phyloP scores from a whole-genome alignment of 768 basidiomycete genomes.

The Galerina marginata region DNA sequence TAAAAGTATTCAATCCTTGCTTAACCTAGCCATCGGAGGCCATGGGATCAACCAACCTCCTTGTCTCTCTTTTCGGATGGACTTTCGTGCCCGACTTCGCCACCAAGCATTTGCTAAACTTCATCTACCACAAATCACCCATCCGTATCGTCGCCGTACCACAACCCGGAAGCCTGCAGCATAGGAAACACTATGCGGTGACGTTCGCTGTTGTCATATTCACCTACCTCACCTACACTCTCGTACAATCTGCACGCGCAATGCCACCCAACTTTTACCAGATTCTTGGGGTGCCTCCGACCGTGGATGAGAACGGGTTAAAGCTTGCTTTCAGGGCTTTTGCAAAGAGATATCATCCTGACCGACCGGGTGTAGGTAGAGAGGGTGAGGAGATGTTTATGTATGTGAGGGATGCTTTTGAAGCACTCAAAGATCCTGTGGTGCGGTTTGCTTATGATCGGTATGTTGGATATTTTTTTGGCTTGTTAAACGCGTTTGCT shows the following conservation, averaged over 20 bases:
- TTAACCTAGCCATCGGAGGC: too few species aligned
- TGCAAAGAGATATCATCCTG: conserved; percentile 78
- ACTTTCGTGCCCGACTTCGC: conserved; percentile 66
- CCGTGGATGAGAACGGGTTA: conserved; percentile 67
- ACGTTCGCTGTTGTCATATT: conserved; percentile 68
- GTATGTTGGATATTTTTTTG: conserved; percentile 41
- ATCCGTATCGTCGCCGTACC: conserved; percentile 42
- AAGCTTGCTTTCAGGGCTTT: conserved; percentile 79
- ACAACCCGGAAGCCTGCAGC: conserved; percentile 45
- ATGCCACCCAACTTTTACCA: conserved; percentile 81
- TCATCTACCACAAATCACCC: conserved; percentile 44
- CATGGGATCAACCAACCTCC: conserved; percentile 28
- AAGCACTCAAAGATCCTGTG: conserved; percentile 77
- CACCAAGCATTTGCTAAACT: conserved; percentile 54
- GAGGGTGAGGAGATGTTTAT: conserved; percentile 72
- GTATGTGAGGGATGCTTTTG: conserved; percentile 72
- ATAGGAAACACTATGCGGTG: conserved; percentile 64
- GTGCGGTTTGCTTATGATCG: conserved; percentile 88
- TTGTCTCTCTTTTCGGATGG: conserved; percentile 61
- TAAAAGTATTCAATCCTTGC: too few species aligned
- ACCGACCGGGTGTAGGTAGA: conserved; percentile 63
- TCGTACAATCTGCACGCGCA: conserved; percentile 59
- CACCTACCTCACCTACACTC: conserved; percentile 69
- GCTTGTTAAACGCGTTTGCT: background rate
- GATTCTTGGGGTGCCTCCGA: conserved; percentile 64